Conservation (phyloP, 2,329 filamentous ascomycete genomes). For the Colletotrichum scovillei region DNA sequence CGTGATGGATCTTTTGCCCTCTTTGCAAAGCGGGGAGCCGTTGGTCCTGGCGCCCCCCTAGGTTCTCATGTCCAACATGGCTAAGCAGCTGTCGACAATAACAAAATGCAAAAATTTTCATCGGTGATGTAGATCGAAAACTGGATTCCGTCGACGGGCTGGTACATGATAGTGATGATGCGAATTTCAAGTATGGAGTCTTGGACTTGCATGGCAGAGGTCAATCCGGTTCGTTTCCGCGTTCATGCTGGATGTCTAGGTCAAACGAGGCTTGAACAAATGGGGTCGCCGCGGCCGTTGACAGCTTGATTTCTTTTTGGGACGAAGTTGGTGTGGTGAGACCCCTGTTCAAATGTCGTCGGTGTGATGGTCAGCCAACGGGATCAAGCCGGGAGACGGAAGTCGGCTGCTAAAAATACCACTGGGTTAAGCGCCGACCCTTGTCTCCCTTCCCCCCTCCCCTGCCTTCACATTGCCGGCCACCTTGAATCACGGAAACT, state of each 20-base stretch:
- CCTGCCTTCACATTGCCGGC: background rate
- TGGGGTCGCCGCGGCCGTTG: constrained; percentile 30
- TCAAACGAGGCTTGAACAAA: constrained; percentile 32
- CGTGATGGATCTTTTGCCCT: background rate
- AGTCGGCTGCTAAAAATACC: constrained; percentile 29
- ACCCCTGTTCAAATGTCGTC: background rate
- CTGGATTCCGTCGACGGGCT: background rate
- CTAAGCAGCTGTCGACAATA: background rate
- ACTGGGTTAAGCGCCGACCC: constrained; percentile 32
- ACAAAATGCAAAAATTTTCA: constrained; percentile 15
- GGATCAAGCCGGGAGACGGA: constrained; percentile 17
- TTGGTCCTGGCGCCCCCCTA: background rate
- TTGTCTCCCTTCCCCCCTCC: background rate
- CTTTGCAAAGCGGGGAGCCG: background rate
- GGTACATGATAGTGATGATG: background rate
- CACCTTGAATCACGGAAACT: background rate
- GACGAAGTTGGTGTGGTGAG: background rate
- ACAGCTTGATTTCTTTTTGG: background rate
- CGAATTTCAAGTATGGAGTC: background rate
- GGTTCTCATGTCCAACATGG: background rate
- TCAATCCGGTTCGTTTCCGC: constrained; percentile 4
- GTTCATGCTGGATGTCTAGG: constrained; percentile 14
- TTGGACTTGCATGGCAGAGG: constrained; percentile 15
- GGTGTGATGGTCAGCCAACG: constrained; percentile 18
- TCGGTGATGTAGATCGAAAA: background rate